Base-by-base conservation (phyloP, 345 rosid genomes). In the Microthlaspi erraticum region DNA sequence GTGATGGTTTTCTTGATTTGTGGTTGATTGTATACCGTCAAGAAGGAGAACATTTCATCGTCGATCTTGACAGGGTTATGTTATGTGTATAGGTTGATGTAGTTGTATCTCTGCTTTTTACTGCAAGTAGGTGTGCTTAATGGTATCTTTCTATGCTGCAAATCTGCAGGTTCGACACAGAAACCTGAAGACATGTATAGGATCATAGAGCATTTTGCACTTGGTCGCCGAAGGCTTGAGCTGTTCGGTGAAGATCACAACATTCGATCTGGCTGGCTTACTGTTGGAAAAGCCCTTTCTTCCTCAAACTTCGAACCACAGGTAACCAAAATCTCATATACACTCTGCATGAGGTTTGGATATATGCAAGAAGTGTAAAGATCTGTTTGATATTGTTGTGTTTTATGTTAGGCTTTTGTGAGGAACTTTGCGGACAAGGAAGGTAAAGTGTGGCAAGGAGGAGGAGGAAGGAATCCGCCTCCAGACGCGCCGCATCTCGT, bases 171-270 rank as follows among this genome's bases (percentile, higher is more conserved):
- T 63, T 89, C 98, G 48, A 94, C 98, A 74, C 85, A 83, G 64
- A 94, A 94, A 84, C 99, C 99, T 14, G 98, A 94, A 82, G 98
- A 94, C 82, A 94, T 94, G 99, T 94, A 94, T 80, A 79, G 97
- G 60, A 89, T 94, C 68, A 82, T 94, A 62, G 99, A 94, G 86
- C 99, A 94, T 81, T 94, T 94, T 60, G 89, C 98, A 53, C 98
- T 91, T 62, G 98, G 98, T 39, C 87, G 96, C 14, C 84, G 99
- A 62, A 86, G 98, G 87, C 96, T 94, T 73, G 99, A 94, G 80
- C 98, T 94, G 34, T 91, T 94, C 16, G 99, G 98, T 45, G 99
- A 89, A 82, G 99, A 94, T 73, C 97, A 91, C 81, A 91, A 91
- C 67, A 94, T 94, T 65, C 87, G 99, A 65, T 18, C 92, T 56